phyloP scores from a whole-genome alignment of 2,329 filamentous ascomycete species.

The Leptographium flavum region DNA sequence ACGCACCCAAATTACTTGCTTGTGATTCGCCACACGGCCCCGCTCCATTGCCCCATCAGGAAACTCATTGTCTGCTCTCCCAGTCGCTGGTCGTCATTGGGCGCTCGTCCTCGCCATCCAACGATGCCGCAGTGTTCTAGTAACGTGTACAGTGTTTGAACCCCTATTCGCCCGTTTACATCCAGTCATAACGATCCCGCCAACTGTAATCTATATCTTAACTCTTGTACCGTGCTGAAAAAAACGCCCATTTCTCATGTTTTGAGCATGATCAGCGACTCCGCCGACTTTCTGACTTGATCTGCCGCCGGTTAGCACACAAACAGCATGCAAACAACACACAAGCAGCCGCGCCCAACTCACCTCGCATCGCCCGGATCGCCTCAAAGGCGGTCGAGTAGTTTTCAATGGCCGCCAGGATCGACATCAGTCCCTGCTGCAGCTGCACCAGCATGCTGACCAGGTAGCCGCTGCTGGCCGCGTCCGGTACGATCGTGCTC shows the following conservation, averaged over 20 bases:
- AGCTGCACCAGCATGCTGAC: constrained; percentile 23
- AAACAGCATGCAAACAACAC: neutral
- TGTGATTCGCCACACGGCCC: no score
- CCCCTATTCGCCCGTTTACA: no score
- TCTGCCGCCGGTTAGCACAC: neutral
- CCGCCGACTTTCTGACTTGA: constrained; percentile 8
- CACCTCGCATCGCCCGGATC: constrained; percentile 30
- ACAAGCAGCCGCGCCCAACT: constrained; percentile 2
- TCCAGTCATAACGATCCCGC: no score
- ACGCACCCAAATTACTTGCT: no score
- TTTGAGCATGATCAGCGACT: constrained; percentile 6
- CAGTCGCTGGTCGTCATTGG: no score
- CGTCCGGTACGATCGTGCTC: constrained; percentile 21
- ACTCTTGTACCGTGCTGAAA: no score
- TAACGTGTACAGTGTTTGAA: no score
- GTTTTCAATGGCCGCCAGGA: constrained; percentile 26
- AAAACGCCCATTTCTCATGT: neutral
- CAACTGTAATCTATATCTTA: no score
- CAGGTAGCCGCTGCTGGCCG: constrained; percentile 13
- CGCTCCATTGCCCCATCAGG: no score
- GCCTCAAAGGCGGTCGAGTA: constrained; percentile 29
- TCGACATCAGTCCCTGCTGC: constrained; percentile 26
- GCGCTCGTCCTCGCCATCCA: no score
- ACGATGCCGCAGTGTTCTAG: no score
- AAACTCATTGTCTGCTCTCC: no score